Base-by-base conservation (phyloP, 2,329 filamentous ascomycete genomes). In the Neonectria ditissima region DNA sequence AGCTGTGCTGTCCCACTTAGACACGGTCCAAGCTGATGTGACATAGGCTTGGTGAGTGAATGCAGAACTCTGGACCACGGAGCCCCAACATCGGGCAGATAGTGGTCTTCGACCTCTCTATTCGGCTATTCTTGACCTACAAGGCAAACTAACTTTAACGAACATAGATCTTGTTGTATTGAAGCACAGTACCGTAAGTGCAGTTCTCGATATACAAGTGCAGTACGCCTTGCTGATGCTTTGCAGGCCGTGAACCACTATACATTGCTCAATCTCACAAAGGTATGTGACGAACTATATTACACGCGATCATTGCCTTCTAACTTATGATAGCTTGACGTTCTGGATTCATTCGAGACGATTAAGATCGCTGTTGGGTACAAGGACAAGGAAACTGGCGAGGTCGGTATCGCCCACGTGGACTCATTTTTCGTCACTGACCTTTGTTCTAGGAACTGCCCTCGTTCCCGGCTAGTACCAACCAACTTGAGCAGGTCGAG, bases 321-420 rank as follows among this genome's bases (percentile, higher is more conserved):
- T 41, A 41, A 20, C n/a, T 9, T 11, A 10, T 18, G 10, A 2
- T 34, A 69, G 66, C 73, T 75, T 41, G 69, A 71, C 52, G 85
- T 93, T 39, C 83, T 94, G 14, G 91, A 94, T 75, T 87, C 87
- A 26, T 93, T 97, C 37, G 83, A 87, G 9, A 89, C 88, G 73
- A 86, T 97, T 79, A 92, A 94, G 77, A 83, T 92, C 53, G 91
- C 91, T n/a, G 87, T 91, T 13, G 89, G 87, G 2, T 97, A 97
- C 80, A 84, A 83, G 70, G 76, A 72, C 44, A 68, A 76, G 59
- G 74, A 74, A 61, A 18, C 22, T 10, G 44, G 44, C 16, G 66
- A 77, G 62, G 70, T 73, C 39, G 65, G 32, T 6, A 48, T 61
- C 39, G 50, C 66, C n/a, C 51, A 65, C 43, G 18, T 10, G n/a